Evolutionary conservation across 2,329 filamentous ascomycete species (phyloP).

Genomic region (Sporothrix curviconia): DNA sequence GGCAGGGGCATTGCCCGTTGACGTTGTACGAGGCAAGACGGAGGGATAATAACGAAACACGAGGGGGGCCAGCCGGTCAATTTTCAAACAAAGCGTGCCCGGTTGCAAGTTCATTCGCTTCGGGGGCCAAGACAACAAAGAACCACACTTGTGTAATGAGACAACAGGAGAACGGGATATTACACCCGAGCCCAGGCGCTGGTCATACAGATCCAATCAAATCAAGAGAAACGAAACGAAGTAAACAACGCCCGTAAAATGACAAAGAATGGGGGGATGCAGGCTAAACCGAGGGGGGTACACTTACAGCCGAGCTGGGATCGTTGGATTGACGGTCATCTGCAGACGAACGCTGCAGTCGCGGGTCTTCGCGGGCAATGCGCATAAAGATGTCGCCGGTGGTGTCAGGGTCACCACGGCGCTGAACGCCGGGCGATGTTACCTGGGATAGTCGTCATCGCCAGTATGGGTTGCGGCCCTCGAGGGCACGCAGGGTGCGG

Average conservation of each 20-base stretch:
- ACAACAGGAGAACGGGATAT: constrained; percentile 10
- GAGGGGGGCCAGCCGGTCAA: neutral
- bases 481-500: constrained; percentile 44
- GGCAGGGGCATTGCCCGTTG: neutral
- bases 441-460: constrained; percentile 33
- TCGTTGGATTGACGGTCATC: constrained; percentile 30
- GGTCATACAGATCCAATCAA: neutral
- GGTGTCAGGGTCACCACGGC: constrained; percentile 41
- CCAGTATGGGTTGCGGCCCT: constrained; percentile 34
- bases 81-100: neutral
- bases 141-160: constrained; percentile 8
- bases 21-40: neutral
- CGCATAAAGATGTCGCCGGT: constrained; percentile 53
- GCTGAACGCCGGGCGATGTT: constrained; percentile 27
- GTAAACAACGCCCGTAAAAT: neutral
- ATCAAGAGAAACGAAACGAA: constrained; percentile 8
- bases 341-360: constrained; percentile 30
- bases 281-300: too few relatives aligned
- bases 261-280: neutral
- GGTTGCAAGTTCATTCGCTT: neutral
- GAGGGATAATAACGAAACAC: neutral
- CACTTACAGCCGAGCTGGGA: constrained; percentile 43
- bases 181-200: too few relatives aligned
- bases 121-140: neutral
- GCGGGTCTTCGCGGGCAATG: constrained; percentile 49